Evolutionary conservation across 305 asterid species (phyloP), one percentile per base, ranked within the genome.

Genomic region (Rubia tinctorum): DNA sequence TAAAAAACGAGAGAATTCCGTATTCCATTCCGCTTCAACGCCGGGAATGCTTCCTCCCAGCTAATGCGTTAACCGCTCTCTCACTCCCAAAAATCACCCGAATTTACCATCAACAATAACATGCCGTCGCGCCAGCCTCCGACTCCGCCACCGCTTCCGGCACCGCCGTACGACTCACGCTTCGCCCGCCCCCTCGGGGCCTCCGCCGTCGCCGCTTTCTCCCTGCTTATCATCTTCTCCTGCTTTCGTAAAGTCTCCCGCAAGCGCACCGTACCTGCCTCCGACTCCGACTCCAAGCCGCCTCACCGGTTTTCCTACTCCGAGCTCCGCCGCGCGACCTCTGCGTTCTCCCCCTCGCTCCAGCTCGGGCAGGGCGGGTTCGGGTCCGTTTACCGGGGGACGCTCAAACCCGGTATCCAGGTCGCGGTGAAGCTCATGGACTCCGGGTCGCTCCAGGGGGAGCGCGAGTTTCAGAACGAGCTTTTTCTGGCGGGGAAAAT

Each of bases 401-500:
- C 84, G 13, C 80, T 92, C 34, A 84, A 75, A 13, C 67, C 89
- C 3, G 75, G 75, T 66, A 72, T 83, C 17, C 85, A 66, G 0
- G 84, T 85, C 37, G 98, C 99, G 0, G 98, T 95, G 10, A 95
- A 95, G 84, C 74, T 88, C 34, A 90, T 95, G 99, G 97, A 95
- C 78, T 86, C 96, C 2, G 98, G 98, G 17, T 95, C 98, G 17
- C 76, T 95, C 67, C 99, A 95, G 77, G 99, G 99, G 1, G 99
- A 95, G 86, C 96, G 99, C 23, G 99, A 95, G 70, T 95, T 95
- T 78, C 99, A 95, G 79, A 95, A 90, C 69, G 99, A 95, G 78
- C 86, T 95, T 62, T 87, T 92, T 22, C 87, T 90, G 42, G 87
- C 97, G 6, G 89, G 96, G 0, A 95, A 87, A 81, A 85, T 92